Evolutionary conservation across 129 eudicot genomes (phyloP), one percentile per base, ranked within the genome.

Genomic region (Chrysanthemum makinoi): DNA sequence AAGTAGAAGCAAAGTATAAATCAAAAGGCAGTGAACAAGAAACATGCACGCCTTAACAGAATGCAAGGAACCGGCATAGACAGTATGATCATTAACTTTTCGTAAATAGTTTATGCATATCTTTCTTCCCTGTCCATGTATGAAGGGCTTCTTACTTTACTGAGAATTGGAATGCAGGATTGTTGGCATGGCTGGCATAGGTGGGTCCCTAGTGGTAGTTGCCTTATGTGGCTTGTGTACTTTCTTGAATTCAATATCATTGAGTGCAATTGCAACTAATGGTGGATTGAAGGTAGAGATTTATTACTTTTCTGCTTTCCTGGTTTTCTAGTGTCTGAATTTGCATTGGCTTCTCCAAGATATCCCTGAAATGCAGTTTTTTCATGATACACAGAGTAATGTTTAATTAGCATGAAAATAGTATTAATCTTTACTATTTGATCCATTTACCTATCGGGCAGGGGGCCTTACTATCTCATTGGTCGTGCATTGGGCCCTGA

Each of bases 401-500:
- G 52, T 76, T 16, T 72, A 61, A 51, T 72, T 65, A 53, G 52
- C 19, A 19, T 55, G 48, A 51, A 44, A 48, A 28, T 69, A 11
- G 48, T 56, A 20, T 65, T 70, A 16, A 18, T 74, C 35, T 73
- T 55, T 61, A 39, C 53, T 16, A 30, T 75, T 73, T 71, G 56
- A 52, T 82, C 60, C 62, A 53, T 46, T 79, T 66, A 26, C 53
- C 15, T 77, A 63, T 61, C 89, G 98, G 98, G 98, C 50, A 97
- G 97, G 54, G 98, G 98, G 26, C 98, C 98, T 53, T 94, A 94
- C 81, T 94, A 94, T 86, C 98, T 94, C 80, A 94, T 94, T 74
- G 98, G 98, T 70, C 97, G 98, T 80, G 97, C 98, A 65, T 88
- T 94, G 87, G 98, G 98, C 66, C 98, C 97, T 20, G 98, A 94